phyloP scores from a whole-genome alignment of 345 rosid species.

The Eutrema heterophyllum region DNA sequence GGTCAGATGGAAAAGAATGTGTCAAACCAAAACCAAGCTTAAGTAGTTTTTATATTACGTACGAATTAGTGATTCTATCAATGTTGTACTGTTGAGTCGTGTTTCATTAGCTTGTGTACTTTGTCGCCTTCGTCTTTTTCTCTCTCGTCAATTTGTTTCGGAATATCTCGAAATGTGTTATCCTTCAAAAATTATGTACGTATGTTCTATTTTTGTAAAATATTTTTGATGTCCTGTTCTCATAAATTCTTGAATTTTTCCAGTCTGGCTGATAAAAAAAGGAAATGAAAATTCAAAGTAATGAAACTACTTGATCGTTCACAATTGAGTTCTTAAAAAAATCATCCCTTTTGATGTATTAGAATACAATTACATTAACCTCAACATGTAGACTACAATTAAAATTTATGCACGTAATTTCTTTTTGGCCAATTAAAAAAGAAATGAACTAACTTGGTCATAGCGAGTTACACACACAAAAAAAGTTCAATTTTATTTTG shows the following conservation, averaged over 20 bases:
- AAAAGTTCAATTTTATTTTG: background rate
- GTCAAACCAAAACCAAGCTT: constrained; percentile 2
- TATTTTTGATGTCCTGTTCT: background rate
- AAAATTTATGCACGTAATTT: background rate
- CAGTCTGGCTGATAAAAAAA: background rate
- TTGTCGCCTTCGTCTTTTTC: background rate
- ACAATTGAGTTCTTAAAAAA: background rate
- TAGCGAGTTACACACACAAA: no score
- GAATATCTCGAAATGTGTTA: constrained; percentile 8
- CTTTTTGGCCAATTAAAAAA: background rate
- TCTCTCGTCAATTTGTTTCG: background rate
- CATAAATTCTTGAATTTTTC: background rate
- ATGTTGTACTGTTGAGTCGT: constrained; percentile 18
- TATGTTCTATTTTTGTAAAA: background rate
- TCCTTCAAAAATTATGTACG: background rate
- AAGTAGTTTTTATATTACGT: background rate
- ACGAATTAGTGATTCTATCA: constrained; percentile 4
- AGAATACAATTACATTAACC: background rate
- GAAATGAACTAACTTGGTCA: no score
- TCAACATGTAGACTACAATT: no score
- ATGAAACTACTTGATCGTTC: background rate
- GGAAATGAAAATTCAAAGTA: background rate
- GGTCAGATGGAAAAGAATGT: constrained; percentile 8
- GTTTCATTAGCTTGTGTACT: constrained; percentile 15
- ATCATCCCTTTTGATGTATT: background rate